Base-by-base conservation (phyloP, 2,329 filamentous ascomycete genomes). In the Penicillium olsonii region DNA sequence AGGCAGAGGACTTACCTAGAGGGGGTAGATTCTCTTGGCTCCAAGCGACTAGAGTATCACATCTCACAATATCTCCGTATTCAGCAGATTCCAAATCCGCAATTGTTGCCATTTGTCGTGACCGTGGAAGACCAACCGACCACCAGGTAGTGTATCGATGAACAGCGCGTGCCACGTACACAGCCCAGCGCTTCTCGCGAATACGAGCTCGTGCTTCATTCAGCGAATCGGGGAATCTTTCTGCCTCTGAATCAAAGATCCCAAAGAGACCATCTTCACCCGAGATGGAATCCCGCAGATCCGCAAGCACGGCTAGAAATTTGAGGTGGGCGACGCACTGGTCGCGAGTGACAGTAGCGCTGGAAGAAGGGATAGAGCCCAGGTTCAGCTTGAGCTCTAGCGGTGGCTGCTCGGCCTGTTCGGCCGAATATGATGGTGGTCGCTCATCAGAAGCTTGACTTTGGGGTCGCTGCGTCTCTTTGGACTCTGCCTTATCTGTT, bases 321-420 rank as follows among this genome's bases (percentile, higher is more conserved):
- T 89, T 90, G 22, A 92, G 77, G 65, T 94, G 89, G 1, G 83
- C 85, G 18, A 89, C 79, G 55, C 86, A 89, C 35, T 83, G 78
- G 52, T 85, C 78, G 5, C 67, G 67, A 1, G 74, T 65, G 45
- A 71, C 55, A 1, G 59, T 60, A n/a, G 18, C 14, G 41, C 39
- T 2, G 24, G 22, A 20, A 27, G 31, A 3, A 27, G 18, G 17
- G 7, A 15, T 17, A 9, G 38, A 19, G 7, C 20, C 20, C 14
- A 71, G 60, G 37, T 63, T 46, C 15, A 70, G 48, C 18, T 47
- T 55, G 10, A 69, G 51, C 35, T 44, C 45, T 5, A 54, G 26
- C 12, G 17, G n/a, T 2, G 48, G 11, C 26, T 58, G 45, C 29
- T 51, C 46, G 10, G n/a, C 39, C 40, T 59, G 50, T 10, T 57